phyloP scores from a whole-genome alignment of 2,329 filamentous ascomycete genomes.

The Periconia sp. region DNA sequence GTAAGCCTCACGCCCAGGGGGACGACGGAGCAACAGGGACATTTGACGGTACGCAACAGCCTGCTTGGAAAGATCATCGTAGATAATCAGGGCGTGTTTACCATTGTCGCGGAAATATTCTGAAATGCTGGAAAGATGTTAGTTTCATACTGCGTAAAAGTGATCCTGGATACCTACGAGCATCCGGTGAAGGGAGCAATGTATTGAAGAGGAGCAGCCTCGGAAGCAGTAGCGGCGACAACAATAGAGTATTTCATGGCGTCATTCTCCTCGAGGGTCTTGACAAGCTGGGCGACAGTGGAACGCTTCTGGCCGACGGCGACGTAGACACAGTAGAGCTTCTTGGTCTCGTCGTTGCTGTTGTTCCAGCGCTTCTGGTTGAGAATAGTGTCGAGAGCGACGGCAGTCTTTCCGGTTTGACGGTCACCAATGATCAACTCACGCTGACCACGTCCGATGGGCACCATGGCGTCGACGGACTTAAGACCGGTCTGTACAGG shows the following conservation, averaged over 20 bases:
- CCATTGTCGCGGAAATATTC: constrained; percentile 83
- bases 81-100: constrained; percentile 87
- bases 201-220: constrained; percentile 89
- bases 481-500: constrained; percentile 99
- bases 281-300: constrained; percentile 97
- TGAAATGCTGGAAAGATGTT: constrained; percentile 9
- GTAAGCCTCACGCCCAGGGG: constrained; percentile 98
- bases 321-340: constrained; percentile 99
- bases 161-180: too few relatives aligned
- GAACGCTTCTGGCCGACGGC: constrained; percentile 99
- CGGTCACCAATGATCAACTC: constrained; percentile 99
- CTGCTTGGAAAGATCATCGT: constrained; percentile 96
- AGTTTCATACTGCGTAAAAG: too few relatives aligned
- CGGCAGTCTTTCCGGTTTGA: constrained; percentile 99
- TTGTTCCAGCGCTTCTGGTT: constrained; percentile 99
- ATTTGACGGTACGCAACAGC: constrained; percentile 98
- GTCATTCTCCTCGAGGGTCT: constrained; percentile 99
- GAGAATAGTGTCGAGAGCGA: constrained; percentile 95
- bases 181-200: too few relatives aligned
- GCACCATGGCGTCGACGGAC: constrained; percentile 99
- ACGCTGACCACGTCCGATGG: constrained; percentile 99
- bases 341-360: constrained; percentile 85
- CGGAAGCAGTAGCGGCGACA: constrained; percentile 94
- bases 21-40: constrained; percentile 96
- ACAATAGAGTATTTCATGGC: constrained; percentile 96